Evolutionary conservation across 352 stramenopile genomes (phyloP).

Genomic region (Aphanomyces invadans): DNA sequence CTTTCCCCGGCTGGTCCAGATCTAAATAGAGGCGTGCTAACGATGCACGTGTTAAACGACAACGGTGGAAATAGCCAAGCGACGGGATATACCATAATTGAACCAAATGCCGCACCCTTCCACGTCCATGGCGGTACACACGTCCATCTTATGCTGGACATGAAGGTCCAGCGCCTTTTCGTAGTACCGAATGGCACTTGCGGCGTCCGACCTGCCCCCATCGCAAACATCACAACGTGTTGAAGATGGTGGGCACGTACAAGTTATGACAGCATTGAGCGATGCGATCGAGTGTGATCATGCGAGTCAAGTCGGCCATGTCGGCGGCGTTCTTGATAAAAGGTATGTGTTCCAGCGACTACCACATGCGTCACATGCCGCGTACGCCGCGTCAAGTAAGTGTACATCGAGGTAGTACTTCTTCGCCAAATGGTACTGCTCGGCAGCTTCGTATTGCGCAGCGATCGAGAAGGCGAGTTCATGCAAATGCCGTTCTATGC

Average conservation of each 20-base stretch:
- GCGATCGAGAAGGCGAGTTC: conserved; percentile 68
- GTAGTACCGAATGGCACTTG: not conserved
- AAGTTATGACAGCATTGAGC: conserved; percentile 68
- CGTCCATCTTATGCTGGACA: not conserved
- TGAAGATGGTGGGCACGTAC: conserved; percentile 26
- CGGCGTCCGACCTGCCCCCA: not conserved
- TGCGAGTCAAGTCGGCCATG: conserved; percentile 32
- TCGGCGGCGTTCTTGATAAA: conserved; percentile 30
- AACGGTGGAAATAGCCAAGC: not conserved
- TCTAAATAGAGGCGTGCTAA: conserved; percentile 18
- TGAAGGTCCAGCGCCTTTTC: conserved; percentile 7
- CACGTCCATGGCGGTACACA: conserved; percentile 8
- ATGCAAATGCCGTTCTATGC: conserved; percentile 65
- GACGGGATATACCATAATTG: conserved; percentile 15
- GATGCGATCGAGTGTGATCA: conserved; percentile 73
- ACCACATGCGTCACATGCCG: not conserved
- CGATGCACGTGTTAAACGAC: too few relatives aligned
- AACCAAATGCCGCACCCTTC: conserved; percentile 22
- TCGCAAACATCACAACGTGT: not conserved
- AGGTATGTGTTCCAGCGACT: conserved; percentile 42
- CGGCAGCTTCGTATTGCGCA: conserved; percentile 60
- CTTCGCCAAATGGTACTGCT: conserved; percentile 35
- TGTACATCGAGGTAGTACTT: conserved; percentile 60
- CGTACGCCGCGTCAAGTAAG: too few relatives aligned
- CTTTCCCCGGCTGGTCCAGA: conserved; percentile 2